phyloP scores from a whole-genome alignment of 164 flowering plant species.

The Litsea cubeba region DNA sequence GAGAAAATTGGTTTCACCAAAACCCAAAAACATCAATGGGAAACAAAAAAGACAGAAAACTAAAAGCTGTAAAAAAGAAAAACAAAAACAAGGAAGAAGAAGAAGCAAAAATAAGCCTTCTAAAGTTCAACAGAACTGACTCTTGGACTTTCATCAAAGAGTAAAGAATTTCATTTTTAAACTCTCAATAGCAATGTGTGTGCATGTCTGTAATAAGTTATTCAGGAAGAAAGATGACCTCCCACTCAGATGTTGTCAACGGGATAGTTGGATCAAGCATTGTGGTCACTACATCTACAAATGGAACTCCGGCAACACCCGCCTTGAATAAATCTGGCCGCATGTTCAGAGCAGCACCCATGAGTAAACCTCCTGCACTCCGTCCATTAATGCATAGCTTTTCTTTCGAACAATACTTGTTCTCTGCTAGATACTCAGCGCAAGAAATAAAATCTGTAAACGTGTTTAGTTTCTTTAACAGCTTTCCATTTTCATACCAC shows the following conservation, averaged over 20 bases:
- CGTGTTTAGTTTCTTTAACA: slow-evolving; percentile 81
- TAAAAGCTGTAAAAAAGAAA: not conserved
- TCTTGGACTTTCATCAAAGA: not conserved
- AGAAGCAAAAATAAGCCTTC: not conserved
- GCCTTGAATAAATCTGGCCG: slow-evolving; percentile 88
- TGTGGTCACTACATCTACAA: slow-evolving; percentile 95
- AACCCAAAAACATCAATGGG: not conserved
- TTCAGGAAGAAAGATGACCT: slow-evolving; percentile 16
- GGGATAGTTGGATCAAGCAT: slow-evolving; percentile 59
- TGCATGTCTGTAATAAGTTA: not conserved
- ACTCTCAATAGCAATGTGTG: not conserved
- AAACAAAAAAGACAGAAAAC: not conserved
- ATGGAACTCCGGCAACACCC: slow-evolving; percentile 88
- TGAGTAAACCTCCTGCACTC: slow-evolving; percentile 96
- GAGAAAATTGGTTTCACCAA: not conserved
- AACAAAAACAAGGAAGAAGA: no score
- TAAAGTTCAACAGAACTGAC: no score
- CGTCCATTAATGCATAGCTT: slow-evolving; percentile 80
- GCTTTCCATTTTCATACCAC: slow-evolving; percentile 95
- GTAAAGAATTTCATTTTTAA: no score
- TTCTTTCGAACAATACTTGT: slow-evolving; percentile 70
- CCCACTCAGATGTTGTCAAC: slow-evolving; percentile 34
- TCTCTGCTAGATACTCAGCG: slow-evolving; percentile 72
- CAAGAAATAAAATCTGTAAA: slow-evolving; percentile 83
- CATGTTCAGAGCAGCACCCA: slow-evolving; percentile 93